Percentiles rank a stretch among this genome's conserved stretches.
These are phyloP conservation scores for Yarrowia osloensis DNA, from an alignment of 805 yeast species.

Conservation along the genomic window DNA sequence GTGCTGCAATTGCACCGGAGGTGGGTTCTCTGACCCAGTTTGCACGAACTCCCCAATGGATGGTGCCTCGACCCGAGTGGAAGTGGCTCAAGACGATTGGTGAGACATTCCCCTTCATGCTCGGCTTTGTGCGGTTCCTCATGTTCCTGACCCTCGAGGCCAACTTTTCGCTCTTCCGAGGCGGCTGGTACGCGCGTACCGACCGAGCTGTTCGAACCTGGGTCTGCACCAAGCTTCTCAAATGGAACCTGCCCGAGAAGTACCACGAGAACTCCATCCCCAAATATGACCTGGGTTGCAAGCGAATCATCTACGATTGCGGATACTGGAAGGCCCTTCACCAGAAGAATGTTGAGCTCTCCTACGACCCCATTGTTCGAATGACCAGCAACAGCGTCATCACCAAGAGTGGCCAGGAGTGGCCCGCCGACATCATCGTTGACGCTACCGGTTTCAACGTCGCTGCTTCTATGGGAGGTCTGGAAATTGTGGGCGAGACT, in stretches of 20 bases:
- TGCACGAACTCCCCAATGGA: conserved; percentile 35
- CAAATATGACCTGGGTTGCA: conserved; percentile 33
- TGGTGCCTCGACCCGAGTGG: conserved; percentile 31
- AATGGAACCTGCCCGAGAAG: conserved; percentile 4
- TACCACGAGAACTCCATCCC: conserved; percentile 30
- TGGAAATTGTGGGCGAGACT: conserved; percentile 29
- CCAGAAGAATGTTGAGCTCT: conserved; percentile 30
- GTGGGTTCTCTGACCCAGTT: conserved; percentile 33
- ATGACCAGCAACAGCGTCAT: conserved; percentile 31
- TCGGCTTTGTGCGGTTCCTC: conserved; percentile 29
- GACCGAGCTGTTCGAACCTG: conserved; percentile 13
- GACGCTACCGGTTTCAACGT: conserved; percentile 35
- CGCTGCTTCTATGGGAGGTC: conserved; percentile 26
- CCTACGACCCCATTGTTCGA: conserved; percentile 32
- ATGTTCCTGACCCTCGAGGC: conserved; percentile 31
- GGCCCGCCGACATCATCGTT: conserved; percentile 34
- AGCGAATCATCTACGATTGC: conserved; percentile 33
- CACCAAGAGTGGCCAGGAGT: conserved; percentile 33
- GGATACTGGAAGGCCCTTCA: conserved; percentile 33
- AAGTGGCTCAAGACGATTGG: conserved; percentile 6
- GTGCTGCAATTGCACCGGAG: conserved; percentile 33
- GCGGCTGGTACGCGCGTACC: conserved; percentile 6
- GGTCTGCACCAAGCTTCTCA: not conserved
- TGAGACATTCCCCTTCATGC: conserved; percentile 7
- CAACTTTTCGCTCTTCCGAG: conserved; percentile 30